Base-by-base conservation (phyloP, 148 eudicot species). In the Vaccinium myrtillus region DNA sequence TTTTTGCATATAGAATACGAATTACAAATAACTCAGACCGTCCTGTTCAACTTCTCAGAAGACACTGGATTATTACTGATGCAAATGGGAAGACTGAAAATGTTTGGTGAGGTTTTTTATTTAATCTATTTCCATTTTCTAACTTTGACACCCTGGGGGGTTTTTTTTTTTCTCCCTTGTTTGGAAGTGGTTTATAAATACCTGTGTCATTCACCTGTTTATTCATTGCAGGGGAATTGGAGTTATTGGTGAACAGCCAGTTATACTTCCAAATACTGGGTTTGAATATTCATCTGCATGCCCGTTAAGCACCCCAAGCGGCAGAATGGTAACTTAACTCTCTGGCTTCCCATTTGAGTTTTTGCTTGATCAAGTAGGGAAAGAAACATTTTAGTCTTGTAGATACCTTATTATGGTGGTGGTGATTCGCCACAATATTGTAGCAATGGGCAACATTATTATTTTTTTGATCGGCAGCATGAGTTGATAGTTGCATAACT, bases 211-310 rank as follows among this genome's bases (percentile, higher is more conserved):
- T 54, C 36, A 77, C 70, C 78, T 80, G 46, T 73, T 89, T 73
- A 67, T 69, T 85, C 56, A 49, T 85, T 70, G 82, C 89, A 95
- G 98, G 93, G 99, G 98, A 53, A 89, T 90, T 65, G 99, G 99
- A 80, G 99, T 97, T 58, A 94, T 97, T 79, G 99, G 98, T 51
- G 99, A 97, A 87, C 99, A 97, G 85, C 99, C 99, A 13, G 99
- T 94, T 79, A 87, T 97, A 87, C 99, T 97, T 85, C 98, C 99
- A n/a, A 92, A 87, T n/a, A 95, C 92, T 73, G 92, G 96, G 32
- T 97, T 97, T 88, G 99, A 97, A 88, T 97, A 97, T 84, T 95
- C 99, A 43, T 97, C 99, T 70, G 99, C 99, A 19, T 97, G 99
- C 87, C 99, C 98, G 39, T 89, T 97, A 86, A 87, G 93, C 88